Base-by-base conservation (phyloP, 2,329 filamentous ascomycete genomes). In the Ophiostoma pallidulum region DNA sequence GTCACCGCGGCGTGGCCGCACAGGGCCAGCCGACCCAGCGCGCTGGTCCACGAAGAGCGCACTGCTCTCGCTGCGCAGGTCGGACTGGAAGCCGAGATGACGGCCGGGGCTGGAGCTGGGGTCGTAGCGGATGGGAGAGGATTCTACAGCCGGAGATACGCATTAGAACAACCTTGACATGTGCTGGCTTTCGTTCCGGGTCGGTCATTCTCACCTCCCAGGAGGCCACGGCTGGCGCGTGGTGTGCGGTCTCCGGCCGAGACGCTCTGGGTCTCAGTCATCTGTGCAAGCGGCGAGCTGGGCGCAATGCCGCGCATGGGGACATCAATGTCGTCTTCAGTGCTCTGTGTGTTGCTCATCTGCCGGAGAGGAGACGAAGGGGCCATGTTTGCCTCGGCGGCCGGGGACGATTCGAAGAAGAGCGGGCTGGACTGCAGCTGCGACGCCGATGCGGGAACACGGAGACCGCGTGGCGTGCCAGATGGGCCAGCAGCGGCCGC, bases 91-190 rank as follows among this genome's bases (percentile, higher is more conserved):
- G 44, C 54, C 76, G 68, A 53, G 70, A 72, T 60, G 48, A 42
- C 78, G 79, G n/a, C 79, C 81, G 22, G 88, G 87, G 60, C 86
- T 94, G 32, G 91, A 95, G 65, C 88, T 95, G 31, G 88, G 81
- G 48, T 87, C 86, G 62, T 96, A 97, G 63, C 82, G 80, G 56
- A 97, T 87, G 1, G 91, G 91, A 1, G 91, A 97, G 0, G 91
- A 97, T 60, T 90, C 91, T 95, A 56, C 2, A 4, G n/a, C 4
- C 2, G 37, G 33, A 10, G 24, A 14, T 29, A 22, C 18, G 3
- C 19, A 6, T 4, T 36, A 3, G 6, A 18, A n/a, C 6, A n/a
- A n/a, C n/a, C n/a, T n/a, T n/a, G n/a, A n/a, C n/a, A n/a, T n/a
- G n/a, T n/a, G n/a, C n/a, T n/a, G n/a, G n/a, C n/a, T n/a, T n/a